phyloP scores from a whole-genome alignment of 73 alveolate species.

The Stentor roeselii region DNA sequence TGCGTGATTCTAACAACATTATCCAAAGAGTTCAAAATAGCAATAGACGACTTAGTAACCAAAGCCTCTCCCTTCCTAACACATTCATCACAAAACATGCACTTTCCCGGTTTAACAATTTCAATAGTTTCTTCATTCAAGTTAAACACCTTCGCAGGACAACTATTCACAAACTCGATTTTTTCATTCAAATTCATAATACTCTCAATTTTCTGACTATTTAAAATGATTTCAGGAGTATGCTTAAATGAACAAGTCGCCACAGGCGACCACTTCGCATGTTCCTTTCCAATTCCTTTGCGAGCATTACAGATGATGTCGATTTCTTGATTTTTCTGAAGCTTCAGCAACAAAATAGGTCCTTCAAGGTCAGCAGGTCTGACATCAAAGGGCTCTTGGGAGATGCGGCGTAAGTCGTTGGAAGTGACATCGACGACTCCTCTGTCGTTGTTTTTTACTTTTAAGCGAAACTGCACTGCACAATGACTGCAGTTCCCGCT shows the following conservation, averaged over 20 bases:
- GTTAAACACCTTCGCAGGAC: slow-evolving; percentile 82
- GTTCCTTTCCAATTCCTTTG: slow-evolving; percentile 89
- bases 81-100: slow-evolving; percentile 75
- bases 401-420: slow-evolving; percentile 55
- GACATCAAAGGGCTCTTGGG: slow-evolving; percentile 48
- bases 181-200: slow-evolving; percentile 46
- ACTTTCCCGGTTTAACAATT: slow-evolving; percentile 43
- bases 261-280: slow-evolving; percentile 95
- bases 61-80: slow-evolving; percentile 57
- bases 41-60: slow-evolving; percentile 52
- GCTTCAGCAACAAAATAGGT: slow-evolving; percentile 82
- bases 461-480: slow-evolving; percentile 70
- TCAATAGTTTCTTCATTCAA: slow-evolving; percentile 51
- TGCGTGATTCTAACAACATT: slow-evolving; percentile 71
- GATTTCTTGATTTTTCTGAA: slow-evolving; percentile 73
- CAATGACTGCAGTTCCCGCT: slow-evolving; percentile 69
- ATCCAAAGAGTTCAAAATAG: slow-evolving; percentile 43
- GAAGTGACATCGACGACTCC: slow-evolving; percentile 77
- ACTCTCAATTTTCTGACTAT: slow-evolving; percentile 51
- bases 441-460: slow-evolving; percentile 59
- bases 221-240: slow-evolving; percentile 75
- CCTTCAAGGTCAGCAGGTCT: slow-evolving; percentile 58
- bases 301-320: slow-evolving; percentile 78
- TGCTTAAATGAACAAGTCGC: slow-evolving; percentile 73
- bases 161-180: slow-evolving; percentile 59